These are phyloP conservation scores for Paspalum notatum DNA, from an alignment of 176 grass and related monocot genomes.

Conservation along the genomic window DNA sequence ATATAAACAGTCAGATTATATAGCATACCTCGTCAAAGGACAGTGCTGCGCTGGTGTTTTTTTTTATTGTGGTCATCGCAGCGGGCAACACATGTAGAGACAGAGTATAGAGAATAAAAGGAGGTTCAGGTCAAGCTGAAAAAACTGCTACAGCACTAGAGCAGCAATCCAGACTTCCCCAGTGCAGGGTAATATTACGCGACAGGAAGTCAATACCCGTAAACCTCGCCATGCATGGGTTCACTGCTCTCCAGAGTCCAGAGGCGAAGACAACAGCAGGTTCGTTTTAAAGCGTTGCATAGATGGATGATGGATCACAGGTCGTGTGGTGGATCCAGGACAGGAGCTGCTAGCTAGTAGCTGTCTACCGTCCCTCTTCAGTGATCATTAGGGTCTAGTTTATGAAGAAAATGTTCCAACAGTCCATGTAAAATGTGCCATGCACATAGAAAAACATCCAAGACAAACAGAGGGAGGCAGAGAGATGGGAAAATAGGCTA, in stretches of 20 bases:
- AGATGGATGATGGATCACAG: background rate
- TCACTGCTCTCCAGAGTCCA: conserved; percentile 14
- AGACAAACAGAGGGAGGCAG: no score
- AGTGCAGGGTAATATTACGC: background rate
- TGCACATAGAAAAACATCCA: no score
- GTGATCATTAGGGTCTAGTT: no score
- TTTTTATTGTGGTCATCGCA: no score
- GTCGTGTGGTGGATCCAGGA: no score
- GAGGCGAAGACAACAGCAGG: background rate
- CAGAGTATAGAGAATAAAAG: conserved; percentile 14
- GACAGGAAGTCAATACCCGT: conserved; percentile 50
- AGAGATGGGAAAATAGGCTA: no score
- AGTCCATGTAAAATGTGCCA: no score
- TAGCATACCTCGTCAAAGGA: conserved; percentile 16
- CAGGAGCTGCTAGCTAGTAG: no score
- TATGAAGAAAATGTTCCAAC: no score
- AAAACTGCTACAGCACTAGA: background rate
- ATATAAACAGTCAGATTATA: background rate
- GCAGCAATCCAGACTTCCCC: background rate
- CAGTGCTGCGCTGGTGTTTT: background rate
- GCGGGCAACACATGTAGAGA: background rate
- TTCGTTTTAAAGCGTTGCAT: conserved; percentile 28
- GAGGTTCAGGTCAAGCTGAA: conserved; percentile 38
- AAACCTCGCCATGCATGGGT: conserved; percentile 32
- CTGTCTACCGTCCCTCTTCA: no score